Evolutionary conservation across 2,329 filamentous ascomycete species (phyloP).

Genomic region (Scytalidium lignicola): DNA sequence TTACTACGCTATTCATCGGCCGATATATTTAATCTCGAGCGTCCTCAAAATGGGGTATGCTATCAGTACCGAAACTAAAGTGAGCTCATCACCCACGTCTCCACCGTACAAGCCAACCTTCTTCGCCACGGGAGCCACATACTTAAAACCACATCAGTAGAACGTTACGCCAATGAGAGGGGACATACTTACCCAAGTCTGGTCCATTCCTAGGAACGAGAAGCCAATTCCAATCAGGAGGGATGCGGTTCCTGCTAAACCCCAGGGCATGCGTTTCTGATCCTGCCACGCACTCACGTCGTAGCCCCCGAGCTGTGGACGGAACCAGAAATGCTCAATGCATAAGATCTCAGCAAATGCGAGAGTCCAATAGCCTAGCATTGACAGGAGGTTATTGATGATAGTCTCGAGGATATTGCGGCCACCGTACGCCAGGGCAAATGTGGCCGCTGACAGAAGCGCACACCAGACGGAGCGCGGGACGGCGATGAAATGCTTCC

Average conservation of each 20-base stretch:
- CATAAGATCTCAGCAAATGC: background rate
- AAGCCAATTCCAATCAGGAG: slow-evolving; percentile 41
- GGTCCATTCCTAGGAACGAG: slow-evolving; percentile 53
- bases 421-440: slow-evolving; percentile 15
- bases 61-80: slow-evolving; percentile 42
- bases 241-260: slow-evolving; percentile 36
- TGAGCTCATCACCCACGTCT: slow-evolving; percentile 48
- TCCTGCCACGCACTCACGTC: slow-evolving; percentile 45
- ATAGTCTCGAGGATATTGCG: slow-evolving; percentile 14
- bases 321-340: background rate
- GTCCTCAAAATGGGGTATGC: slow-evolving; percentile 42
- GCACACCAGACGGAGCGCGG: slow-evolving; percentile 3
- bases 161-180: too few species aligned
- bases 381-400: slow-evolving; percentile 15
- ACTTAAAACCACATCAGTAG: slow-evolving; percentile 16
- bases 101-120: slow-evolving; percentile 40
- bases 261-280: slow-evolving; percentile 36
- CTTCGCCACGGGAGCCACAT: slow-evolving; percentile 39
- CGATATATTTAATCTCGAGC: slow-evolving; percentile 41
- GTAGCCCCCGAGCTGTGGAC: slow-evolving; percentile 30
- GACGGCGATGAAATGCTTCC: background rate
- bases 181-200: slow-evolving; percentile 38
- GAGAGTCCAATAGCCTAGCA: slow-evolving; percentile 9
- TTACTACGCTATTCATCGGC: slow-evolving; percentile 23
- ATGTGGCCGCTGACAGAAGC: slow-evolving; percentile 9